Evolutionary conservation across 805 yeast genomes (phyloP).

Genomic region (Myxozyma neglecta): DNA sequence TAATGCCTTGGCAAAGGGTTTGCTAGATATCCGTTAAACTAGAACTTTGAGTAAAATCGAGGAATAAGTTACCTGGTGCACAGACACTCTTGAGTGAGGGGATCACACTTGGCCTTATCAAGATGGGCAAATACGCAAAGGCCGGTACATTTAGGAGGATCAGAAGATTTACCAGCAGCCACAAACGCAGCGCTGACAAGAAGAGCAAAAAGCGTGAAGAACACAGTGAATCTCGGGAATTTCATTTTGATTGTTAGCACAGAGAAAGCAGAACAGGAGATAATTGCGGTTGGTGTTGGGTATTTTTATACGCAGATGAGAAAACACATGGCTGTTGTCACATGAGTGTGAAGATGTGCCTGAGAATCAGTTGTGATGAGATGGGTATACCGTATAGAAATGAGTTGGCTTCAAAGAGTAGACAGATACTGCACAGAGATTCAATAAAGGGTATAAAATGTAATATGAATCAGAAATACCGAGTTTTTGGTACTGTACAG

Average conservation of each 20-base stretch:
- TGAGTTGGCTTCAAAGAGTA: no score
- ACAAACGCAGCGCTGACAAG: not conserved
- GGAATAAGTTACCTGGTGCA: slow-evolving; percentile 5
- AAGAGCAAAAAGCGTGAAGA: not conserved
- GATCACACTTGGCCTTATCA: slow-evolving; percentile 7
- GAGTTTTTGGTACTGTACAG: no score
- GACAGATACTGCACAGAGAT: no score
- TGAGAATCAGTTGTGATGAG: no score
- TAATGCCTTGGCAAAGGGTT: slow-evolving; percentile 3
- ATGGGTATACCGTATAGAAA: no score
- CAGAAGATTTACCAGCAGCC: not conserved
- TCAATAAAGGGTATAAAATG: no score
- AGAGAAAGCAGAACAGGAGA: not conserved
- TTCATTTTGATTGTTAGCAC: not conserved
- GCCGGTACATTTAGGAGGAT: slow-evolving; percentile 12
- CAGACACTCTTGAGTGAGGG: slow-evolving; percentile 8
- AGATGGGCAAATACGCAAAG: slow-evolving; percentile 10
- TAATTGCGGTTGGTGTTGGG: not conserved
- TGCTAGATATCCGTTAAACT: not conserved
- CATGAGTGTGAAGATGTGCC: no score
- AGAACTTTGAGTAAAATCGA: not conserved
- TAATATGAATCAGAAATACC: no score
- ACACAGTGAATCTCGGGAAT: not conserved
- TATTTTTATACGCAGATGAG: no score
- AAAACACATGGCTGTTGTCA: no score